Base-by-base conservation (phyloP, 805 yeast genomes). In the Kazachstania martiniae region DNA sequence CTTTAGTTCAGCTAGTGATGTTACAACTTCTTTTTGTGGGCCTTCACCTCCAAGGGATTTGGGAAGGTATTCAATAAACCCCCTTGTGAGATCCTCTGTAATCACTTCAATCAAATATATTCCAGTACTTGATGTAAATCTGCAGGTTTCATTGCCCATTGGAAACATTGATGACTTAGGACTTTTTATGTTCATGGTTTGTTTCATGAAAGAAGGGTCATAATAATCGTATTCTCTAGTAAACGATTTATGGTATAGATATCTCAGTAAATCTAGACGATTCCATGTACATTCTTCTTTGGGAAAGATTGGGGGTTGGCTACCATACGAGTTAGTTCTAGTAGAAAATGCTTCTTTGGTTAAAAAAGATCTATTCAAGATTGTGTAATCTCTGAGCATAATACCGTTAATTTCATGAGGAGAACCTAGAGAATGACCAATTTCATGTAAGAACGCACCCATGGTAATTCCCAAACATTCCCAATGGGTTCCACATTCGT, bases 391-490 rank as follows among this genome's bases (percentile, higher is more conserved):
- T 36, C 96, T 66, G 24, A 85, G 59, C 97, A 89, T 91, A 18
- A 89, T 80, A 13, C 97, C 97, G 42, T 68, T 63, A 10, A 77
- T 81, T 55, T 86, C 91, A 58, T 89, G 97, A 1, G 97, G 96
- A 41, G 89, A 81, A 1, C 95, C 95, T 26, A 89, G 62, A 18
- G 74, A 61, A 53, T 89, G 97, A 1, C 98, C 97, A 32, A 89
- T 78, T 52, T 89, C 97, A 56, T 89, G 97, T 79, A 87, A 67
- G 46, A 86, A 87, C 0, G 97, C 96, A 28, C 98, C 97, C 45
- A 83, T 51, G 1, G 95, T 83, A 23, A 89, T 70, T 38, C 81
- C 79, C 28, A 81, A 58, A 47, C 93, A 81, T 56, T 89, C 96
- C 95, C 95, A 91, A 35, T 78, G 70, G 1, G 93, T 69, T 0